These are phyloP conservation scores for Rhizophlyctis rosea DNA, from an alignment of 192 early-diverging fungal species.

Conservation along the genomic window DNA sequence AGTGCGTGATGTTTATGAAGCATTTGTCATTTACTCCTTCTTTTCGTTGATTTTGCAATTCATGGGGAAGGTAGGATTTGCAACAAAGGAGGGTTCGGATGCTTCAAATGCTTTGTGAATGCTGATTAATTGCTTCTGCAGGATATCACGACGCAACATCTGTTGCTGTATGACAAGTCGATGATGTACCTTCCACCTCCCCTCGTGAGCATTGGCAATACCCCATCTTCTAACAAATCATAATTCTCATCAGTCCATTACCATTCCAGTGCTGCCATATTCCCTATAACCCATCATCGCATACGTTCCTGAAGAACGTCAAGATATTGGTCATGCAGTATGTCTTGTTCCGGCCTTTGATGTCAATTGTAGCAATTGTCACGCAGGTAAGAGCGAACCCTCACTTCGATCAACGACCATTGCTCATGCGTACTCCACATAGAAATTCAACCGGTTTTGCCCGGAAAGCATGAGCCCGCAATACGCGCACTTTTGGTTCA, in stretches of 20 bases:
- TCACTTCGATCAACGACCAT: too few relatives aligned
- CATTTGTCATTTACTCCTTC: constrained; percentile 70
- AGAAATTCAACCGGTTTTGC: constrained; percentile 59
- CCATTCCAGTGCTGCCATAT: constrained; percentile 54
- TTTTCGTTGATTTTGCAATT: constrained; percentile 68
- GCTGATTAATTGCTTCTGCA: too few relatives aligned
- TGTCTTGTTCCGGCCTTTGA: constrained; percentile 56
- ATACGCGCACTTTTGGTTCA: constrained; percentile 66
- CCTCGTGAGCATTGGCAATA: too few relatives aligned
- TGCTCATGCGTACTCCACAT: too few relatives aligned
- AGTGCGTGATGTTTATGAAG: too few relatives aligned
- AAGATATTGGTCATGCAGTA: constrained; percentile 71
- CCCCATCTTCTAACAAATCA: too few relatives aligned
- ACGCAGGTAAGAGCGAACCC: constrained; percentile 33
- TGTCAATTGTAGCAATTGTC: constrained; percentile 61
- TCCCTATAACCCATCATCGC: constrained; percentile 56
- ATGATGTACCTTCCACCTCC: too few relatives aligned
- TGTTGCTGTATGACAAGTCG: constrained; percentile 36
- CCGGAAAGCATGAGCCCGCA: constrained; percentile 53
- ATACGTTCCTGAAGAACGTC: constrained; percentile 53
- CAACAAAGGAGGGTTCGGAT: too few relatives aligned
- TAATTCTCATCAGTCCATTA: too few relatives aligned
- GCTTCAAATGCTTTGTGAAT: too few relatives aligned
- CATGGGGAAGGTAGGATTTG: too few relatives aligned
- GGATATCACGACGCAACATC: constrained; percentile 32